phyloP scores from a whole-genome alignment of 208 protist genomes.

The Tritrichomonas foetus region DNA sequence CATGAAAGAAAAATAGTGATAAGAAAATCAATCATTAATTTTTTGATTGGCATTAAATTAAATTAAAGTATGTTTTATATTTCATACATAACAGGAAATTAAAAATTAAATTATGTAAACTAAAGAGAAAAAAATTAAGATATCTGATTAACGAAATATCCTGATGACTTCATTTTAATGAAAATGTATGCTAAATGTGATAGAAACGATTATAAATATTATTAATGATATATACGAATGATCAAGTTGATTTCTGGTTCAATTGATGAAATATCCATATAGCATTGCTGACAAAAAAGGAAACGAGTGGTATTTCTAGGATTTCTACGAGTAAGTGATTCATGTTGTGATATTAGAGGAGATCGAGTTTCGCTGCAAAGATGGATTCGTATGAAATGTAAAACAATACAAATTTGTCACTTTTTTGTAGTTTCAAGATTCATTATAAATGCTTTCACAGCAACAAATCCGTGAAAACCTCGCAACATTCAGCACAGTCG shows the following conservation, averaged over 20 bases:
- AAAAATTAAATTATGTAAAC: not conserved
- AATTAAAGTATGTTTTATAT: not conserved
- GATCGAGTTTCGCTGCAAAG: not conserved
- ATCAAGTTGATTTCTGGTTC: not conserved
- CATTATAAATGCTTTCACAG: constrained; percentile 1
- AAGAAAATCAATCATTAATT: not conserved
- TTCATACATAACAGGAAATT: not conserved
- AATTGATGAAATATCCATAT: not conserved
- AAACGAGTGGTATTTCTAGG: not conserved
- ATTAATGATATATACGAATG: not conserved
- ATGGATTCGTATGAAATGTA: not conserved
- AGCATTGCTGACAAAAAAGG: not conserved
- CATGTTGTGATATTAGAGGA: not conserved
- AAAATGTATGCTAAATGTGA: not conserved
- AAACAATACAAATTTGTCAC: not conserved
- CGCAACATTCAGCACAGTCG: not conserved
- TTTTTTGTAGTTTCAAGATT: not conserved
- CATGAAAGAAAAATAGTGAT: too few species aligned
- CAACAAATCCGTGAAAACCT: constrained; percentile 13
- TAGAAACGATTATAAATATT: not conserved
- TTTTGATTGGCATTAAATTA: not conserved
- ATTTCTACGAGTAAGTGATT: not conserved
- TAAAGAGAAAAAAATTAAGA: not conserved
- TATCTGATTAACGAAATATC: not conserved
- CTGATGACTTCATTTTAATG: not conserved